Conservation (phyloP, 2,329 filamentous ascomycete genomes). For the Xylaria sp. region DNA sequence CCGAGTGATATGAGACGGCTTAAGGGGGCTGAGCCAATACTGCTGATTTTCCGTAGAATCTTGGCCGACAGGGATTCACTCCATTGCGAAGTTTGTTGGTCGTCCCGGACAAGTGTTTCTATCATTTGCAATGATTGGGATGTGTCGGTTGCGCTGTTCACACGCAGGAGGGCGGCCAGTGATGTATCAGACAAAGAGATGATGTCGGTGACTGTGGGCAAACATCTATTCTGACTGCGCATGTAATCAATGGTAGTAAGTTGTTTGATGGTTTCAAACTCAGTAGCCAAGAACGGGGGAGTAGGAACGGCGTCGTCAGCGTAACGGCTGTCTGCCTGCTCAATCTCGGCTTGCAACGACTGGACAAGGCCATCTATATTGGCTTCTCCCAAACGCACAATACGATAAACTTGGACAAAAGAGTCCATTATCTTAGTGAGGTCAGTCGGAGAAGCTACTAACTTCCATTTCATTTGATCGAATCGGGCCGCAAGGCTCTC, state of each 20-base stretch:
- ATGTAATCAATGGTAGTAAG: constrained; percentile 56
- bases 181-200: constrained; percentile 61
- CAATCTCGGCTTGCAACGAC: constrained; percentile 62
- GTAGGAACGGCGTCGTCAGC: constrained; percentile 49
- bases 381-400: constrained; percentile 60
- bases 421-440: constrained; percentile 64
- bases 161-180: constrained; percentile 56
- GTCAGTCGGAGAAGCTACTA: constrained; percentile 61
- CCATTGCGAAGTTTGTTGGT: constrained; percentile 48
- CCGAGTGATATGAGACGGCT: constrained; percentile 71
- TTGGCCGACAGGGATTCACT: constrained; percentile 59
- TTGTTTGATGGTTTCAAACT: constrained; percentile 69
- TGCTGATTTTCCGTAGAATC: constrained; percentile 65
- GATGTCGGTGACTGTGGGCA: constrained; percentile 51
- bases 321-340: constrained; percentile 61
- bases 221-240: constrained; percentile 39
- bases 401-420: constrained; percentile 64
- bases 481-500: constrained; percentile 68
- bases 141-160: constrained; percentile 52
- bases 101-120: constrained; percentile 56
- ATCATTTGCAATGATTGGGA: constrained; percentile 58
- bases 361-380: constrained; percentile 60
- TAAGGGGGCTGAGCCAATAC: constrained; percentile 64
- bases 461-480: constrained; percentile 69
- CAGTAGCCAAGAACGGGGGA: constrained; percentile 61